These are phyloP conservation scores for Oryza australiensis DNA, from an alignment of 176 grass and related monocot species.

Conservation along the genomic window DNA sequence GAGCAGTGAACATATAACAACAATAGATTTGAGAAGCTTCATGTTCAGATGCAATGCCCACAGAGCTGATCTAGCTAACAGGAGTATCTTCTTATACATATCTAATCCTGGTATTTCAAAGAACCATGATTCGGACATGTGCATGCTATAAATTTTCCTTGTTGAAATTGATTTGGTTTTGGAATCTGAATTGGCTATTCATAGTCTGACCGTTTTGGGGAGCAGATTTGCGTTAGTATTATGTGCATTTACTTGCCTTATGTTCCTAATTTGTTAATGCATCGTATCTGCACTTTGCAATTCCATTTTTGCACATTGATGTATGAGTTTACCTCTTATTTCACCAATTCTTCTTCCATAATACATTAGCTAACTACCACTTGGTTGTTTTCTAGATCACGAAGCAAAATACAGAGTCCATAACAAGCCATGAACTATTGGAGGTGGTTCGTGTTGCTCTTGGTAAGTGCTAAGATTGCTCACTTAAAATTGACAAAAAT, in stretches of 20 bases:
- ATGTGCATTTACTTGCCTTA: not conserved
- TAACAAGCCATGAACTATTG: constrained; percentile 60
- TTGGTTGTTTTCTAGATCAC: constrained; percentile 46
- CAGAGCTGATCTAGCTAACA: constrained; percentile 34
- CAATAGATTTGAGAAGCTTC: constrained; percentile 28
- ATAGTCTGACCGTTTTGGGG: not conserved
- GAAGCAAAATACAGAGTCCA: constrained; percentile 45
- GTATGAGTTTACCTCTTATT: not conserved
- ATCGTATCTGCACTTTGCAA: not conserved
- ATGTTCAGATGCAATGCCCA: constrained; percentile 7
- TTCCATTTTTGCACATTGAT: constrained; percentile 4
- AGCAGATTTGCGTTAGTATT: not conserved
- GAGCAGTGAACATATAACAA: not conserved
- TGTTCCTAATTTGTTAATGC: constrained; percentile 1
- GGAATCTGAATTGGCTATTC: not conserved
- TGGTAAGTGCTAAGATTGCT: constrained; percentile 44
- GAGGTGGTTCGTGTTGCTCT: constrained; percentile 48
- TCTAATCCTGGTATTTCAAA: constrained; percentile 7
- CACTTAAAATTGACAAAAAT: constrained; percentile 12
- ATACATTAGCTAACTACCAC: not conserved
- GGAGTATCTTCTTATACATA: not conserved
- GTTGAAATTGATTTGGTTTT: not conserved
- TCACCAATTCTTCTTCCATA: not conserved
- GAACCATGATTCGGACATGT: not conserved
- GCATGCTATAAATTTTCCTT: not conserved